Conservation (phyloP, 2,329 filamentous ascomycete species). For the Penicillium sp. region DNA sequence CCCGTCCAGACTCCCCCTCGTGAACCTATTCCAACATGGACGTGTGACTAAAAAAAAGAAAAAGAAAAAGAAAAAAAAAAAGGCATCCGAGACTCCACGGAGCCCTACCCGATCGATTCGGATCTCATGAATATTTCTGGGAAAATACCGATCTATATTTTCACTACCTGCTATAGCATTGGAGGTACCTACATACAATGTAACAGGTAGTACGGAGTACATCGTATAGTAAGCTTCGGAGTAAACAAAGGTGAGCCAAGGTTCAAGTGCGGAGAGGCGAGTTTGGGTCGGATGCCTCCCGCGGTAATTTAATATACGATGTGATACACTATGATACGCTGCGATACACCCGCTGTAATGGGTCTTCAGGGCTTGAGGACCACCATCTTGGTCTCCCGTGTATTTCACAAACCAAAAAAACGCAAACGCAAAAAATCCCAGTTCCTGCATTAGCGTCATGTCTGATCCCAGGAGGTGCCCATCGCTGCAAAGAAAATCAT, state of each 20-base stretch:
- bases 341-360: background rate
- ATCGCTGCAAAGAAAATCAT: slow-evolving; percentile 11
- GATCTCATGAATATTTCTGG: background rate
- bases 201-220: background rate
- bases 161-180: background rate
- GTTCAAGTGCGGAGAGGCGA: slow-evolving; percentile 11
- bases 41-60: background rate
- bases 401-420: background rate
- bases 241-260: slow-evolving; percentile 16
- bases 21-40: background rate
- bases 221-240: background rate
- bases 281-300: slow-evolving; percentile 11
- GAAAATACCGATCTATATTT: background rate
- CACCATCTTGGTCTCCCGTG: background rate
- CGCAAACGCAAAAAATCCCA: slow-evolving; percentile 17
- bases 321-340: background rate
- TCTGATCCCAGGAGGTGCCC: slow-evolving; percentile 14
- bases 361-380: background rate
- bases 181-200: background rate
- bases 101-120: background rate
- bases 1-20: background rate
- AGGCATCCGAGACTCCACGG: background rate
- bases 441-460: slow-evolving; percentile 42
- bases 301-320: slow-evolving; percentile 10
- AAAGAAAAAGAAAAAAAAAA: background rate